These are phyloP conservation scores for Aspergillus biplanus DNA, from an alignment of 495 filamentous ascomycete genomes.

Conservation along the genomic window DNA sequence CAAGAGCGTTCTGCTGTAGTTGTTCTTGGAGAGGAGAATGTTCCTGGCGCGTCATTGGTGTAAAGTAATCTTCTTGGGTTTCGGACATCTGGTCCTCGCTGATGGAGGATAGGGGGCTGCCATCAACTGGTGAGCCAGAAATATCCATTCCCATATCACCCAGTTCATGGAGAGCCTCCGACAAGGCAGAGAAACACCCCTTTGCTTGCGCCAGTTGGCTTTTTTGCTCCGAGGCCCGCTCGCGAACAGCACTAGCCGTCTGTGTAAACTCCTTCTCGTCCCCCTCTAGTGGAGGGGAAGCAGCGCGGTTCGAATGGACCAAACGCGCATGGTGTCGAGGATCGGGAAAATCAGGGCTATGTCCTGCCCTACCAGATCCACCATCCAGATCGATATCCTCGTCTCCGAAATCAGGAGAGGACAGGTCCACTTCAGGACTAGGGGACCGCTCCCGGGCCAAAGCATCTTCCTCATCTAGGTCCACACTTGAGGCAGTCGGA, in stretches of 20 bases:
- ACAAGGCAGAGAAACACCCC: constrained; percentile 39
- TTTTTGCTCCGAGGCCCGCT: constrained; percentile 64
- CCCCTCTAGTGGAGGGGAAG: constrained; percentile 86
- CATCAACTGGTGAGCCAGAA: constrained; percentile 39
- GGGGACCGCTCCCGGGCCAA: constrained; percentile 74
- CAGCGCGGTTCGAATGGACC: constrained; percentile 68
- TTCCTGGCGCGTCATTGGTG: constrained; percentile 35
- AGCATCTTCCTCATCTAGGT: constrained; percentile 70
- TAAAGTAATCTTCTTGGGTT: constrained; percentile 48
- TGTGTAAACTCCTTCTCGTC: constrained; percentile 97
- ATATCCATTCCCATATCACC: constrained; percentile 37
- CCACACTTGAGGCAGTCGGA: constrained; percentile 79
- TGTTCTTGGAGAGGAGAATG: constrained; percentile 26
- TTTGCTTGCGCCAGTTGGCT: constrained; percentile 30
- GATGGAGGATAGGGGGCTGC: constrained; percentile 39
- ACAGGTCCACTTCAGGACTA: constrained; percentile 92
- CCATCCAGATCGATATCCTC: constrained; percentile 58
- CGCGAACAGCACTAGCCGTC: constrained; percentile 84
- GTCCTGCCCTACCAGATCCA: constrained; percentile 54
- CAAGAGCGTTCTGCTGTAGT: constrained; percentile 34
- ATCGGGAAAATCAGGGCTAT: constrained; percentile 58
- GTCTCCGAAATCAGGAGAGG: constrained; percentile 83
- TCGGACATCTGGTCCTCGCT: constrained; percentile 42
- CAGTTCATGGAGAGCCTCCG: constrained; percentile 38
- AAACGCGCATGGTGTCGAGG: constrained; percentile 43